Conservation (phyloP, 129 eudicot species). For the Centrapalus pauciflorus region DNA sequence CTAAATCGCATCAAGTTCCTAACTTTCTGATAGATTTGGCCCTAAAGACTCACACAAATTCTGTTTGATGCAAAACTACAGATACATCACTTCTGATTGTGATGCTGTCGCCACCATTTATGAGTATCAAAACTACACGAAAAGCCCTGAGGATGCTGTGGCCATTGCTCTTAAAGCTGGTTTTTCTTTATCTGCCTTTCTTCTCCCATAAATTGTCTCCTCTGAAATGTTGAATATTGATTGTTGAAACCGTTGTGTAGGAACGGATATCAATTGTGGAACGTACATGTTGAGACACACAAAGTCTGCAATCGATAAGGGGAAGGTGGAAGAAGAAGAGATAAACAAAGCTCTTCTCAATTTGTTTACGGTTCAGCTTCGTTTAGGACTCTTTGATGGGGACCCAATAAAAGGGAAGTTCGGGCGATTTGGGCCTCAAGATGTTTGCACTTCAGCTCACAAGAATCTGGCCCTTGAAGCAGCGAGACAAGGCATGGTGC, state of each 20-base stretch:
- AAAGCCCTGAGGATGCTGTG: slow-evolving; percentile 82
- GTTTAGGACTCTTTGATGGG: slow-evolving; percentile 81
- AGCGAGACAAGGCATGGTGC: slow-evolving; percentile 81
- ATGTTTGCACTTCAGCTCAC: slow-evolving; percentile 68
- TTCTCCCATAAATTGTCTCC: background rate
- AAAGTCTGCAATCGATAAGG: slow-evolving; percentile 52
- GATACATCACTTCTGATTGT: slow-evolving; percentile 92
- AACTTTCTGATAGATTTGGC: background rate
- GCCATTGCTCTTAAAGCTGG: slow-evolving; percentile 94
- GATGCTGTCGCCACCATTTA: slow-evolving; percentile 97
- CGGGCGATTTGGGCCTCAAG: slow-evolving; percentile 50
- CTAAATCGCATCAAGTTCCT: slow-evolving; percentile 15
- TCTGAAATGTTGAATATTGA: background rate
- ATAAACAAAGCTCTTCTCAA: slow-evolving; percentile 73
- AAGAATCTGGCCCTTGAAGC: slow-evolving; percentile 79
- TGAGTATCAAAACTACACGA: slow-evolving; percentile 78
- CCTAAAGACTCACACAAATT: slow-evolving; percentile 17
- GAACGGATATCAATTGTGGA: slow-evolving; percentile 91
- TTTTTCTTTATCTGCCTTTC: slow-evolving; percentile 19
- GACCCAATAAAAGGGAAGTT: slow-evolving; percentile 46
- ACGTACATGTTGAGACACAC: slow-evolving; percentile 71
- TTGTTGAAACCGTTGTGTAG: slow-evolving; percentile 31
- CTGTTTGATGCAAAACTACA: slow-evolving; percentile 29
- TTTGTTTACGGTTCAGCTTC: slow-evolving; percentile 66
- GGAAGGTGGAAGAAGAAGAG: slow-evolving; percentile 66